Evolutionary conservation across 2,329 filamentous ascomycete genomes (phyloP).

Genomic region (Fusarium domesticum): DNA sequence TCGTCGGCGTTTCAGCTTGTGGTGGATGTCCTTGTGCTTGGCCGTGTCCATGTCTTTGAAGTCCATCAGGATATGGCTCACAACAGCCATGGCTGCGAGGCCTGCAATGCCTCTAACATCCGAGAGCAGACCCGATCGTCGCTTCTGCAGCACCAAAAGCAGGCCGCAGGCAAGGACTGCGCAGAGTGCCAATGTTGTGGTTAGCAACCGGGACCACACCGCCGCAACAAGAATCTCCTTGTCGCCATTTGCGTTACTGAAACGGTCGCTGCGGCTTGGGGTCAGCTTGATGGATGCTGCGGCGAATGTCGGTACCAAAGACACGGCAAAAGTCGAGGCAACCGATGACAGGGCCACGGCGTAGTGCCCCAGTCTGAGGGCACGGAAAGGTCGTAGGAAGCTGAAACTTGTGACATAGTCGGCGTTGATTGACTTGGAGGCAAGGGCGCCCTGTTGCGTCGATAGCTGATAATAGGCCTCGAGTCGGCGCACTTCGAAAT

Average conservation of each 20-base stretch:
- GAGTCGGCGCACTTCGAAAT: slow-evolving; percentile 64
- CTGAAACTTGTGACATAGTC: slow-evolving; percentile 70
- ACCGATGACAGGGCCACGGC: slow-evolving; percentile 66
- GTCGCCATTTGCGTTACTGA: slow-evolving; percentile 36
- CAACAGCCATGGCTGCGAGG: slow-evolving; percentile 71
- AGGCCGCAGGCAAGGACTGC: slow-evolving; percentile 56
- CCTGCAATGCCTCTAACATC: slow-evolving; percentile 73
- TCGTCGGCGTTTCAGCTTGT: slow-evolving; percentile 61
- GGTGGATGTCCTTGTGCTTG: slow-evolving; percentile 64
- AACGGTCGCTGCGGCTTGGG: slow-evolving; percentile 48
- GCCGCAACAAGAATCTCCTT: slow-evolving; percentile 58
- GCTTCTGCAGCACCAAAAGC: slow-evolving; percentile 57
- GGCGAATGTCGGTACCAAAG: slow-evolving; percentile 65
- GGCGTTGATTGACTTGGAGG: slow-evolving; percentile 66
- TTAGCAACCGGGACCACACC: slow-evolving; percentile 61
- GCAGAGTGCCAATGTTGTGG: slow-evolving; percentile 53
- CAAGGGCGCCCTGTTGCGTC: slow-evolving; percentile 56
- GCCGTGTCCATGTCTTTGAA: slow-evolving; percentile 70
- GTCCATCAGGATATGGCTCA: slow-evolving; percentile 69
- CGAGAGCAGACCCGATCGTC: slow-evolving; percentile 63
- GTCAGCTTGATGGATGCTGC: slow-evolving; percentile 59
- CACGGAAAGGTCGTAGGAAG: slow-evolving; percentile 62
- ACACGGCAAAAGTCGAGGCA: slow-evolving; percentile 63
- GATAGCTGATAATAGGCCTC: slow-evolving; percentile 67
- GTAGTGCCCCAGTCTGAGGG: slow-evolving; percentile 61